Percentiles rank a stretch among this genome's conserved stretches.
Evolutionary conservation across 1,284 basidiomycete species (phyloP).

Genomic region (Volvariella volvacea): DNA sequence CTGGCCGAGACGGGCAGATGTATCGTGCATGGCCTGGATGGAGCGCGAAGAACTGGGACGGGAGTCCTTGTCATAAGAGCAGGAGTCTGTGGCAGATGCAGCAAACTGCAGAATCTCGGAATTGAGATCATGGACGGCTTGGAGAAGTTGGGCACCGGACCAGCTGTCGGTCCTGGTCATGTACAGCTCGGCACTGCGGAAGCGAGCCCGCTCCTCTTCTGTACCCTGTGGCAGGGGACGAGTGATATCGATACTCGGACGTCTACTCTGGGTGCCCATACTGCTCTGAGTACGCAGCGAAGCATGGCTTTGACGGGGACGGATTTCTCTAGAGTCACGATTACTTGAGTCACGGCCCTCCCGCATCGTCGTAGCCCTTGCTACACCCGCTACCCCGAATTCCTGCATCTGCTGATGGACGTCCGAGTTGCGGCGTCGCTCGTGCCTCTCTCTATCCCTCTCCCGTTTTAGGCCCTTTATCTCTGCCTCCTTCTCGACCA

Average conservation of each 20-base stretch:
- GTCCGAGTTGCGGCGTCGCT: slow-evolving; percentile 12
- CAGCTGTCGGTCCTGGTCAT: slow-evolving; percentile 66
- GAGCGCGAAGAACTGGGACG: slow-evolving; percentile 27
- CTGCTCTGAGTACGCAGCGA: neutral
- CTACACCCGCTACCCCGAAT: neutral
- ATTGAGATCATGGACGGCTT: slow-evolving; percentile 73
- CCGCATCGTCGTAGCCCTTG: neutral
- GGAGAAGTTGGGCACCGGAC: slow-evolving; percentile 71
- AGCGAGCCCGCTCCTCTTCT: slow-evolving; percentile 44
- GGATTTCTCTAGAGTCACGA: neutral
- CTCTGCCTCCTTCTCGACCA: slow-evolving; percentile 51
- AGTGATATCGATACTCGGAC: slow-evolving; percentile 8
- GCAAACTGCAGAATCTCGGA: slow-evolving; percentile 72
- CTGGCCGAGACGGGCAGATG: slow-evolving; percentile 51
- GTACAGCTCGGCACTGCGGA: slow-evolving; percentile 54
- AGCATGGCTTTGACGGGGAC: neutral
- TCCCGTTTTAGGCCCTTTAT: slow-evolving; percentile 47
- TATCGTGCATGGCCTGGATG: slow-evolving; percentile 48
- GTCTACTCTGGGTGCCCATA: neutral
- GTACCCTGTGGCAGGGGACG: slow-evolving; percentile 24
- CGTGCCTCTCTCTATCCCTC: slow-evolving; percentile 22
- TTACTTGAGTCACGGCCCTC: neutral
- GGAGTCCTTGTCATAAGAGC: slow-evolving; percentile 35
- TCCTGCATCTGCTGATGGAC: neutral
- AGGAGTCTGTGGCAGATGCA: slow-evolving; percentile 62